These are phyloP conservation scores for Stellera chamaejasme DNA, from an alignment of 345 rosid genomes.

Conservation along the genomic window DNA sequence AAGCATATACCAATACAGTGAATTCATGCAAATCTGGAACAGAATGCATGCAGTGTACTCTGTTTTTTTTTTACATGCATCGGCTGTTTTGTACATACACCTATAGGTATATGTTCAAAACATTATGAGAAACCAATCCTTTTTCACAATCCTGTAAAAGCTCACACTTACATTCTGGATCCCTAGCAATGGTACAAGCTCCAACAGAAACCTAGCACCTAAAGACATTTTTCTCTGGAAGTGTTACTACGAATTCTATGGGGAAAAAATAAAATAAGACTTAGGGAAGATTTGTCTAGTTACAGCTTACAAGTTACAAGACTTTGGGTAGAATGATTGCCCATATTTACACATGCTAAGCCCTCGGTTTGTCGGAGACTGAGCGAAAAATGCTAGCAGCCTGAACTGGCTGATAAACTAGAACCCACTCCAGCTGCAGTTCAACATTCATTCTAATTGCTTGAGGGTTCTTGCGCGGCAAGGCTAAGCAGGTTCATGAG, in stretches of 20 bases:
- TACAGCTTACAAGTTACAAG: constrained; percentile 1
- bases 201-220: constrained; percentile 8
- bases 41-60: no score
- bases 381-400: constrained; percentile 38
- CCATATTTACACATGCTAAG: constrained; percentile 21
- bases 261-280: no score
- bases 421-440: constrained; percentile 15
- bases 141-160: no score
- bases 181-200: no score
- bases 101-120: no score
- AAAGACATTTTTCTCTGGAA: neutral
- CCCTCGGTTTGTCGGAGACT: constrained; percentile 16
- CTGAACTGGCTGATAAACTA: constrained; percentile 13
- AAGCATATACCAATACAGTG: no score
- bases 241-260: neutral
- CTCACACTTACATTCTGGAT: no score
- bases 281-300: constrained; percentile 13
- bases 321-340: constrained; percentile 15
- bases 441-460: constrained; percentile 2
- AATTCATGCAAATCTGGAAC: no score
- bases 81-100: no score
- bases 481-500: constrained; percentile 43
- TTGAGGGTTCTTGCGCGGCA: constrained; percentile 1
- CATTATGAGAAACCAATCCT: no score
- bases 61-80: no score